Percentiles rank a stretch among this genome's conserved stretches.
Conservation (phyloP, 2,329 filamentous ascomycete species). For the Scytalidium sp. region DNA sequence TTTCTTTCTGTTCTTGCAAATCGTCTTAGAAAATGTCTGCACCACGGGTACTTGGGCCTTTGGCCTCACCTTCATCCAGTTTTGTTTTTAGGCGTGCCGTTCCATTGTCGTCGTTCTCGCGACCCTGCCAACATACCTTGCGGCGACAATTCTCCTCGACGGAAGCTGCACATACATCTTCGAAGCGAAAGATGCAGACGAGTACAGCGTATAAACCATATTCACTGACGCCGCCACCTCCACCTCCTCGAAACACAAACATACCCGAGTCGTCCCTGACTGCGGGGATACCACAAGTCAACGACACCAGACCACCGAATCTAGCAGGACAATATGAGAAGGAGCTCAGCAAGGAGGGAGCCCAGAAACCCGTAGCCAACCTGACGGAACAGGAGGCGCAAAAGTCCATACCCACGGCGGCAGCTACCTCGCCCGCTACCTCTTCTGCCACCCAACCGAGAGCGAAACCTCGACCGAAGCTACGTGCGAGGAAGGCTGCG, state of each 20-base stretch:
- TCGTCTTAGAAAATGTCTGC: conserved; percentile 22
- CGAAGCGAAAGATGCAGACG: conserved; percentile 61
- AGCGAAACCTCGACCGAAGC: conserved; percentile 59
- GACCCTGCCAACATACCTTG: conserved; percentile 35
- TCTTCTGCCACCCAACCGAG: conserved; percentile 29
- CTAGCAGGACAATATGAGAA: conserved; percentile 29
- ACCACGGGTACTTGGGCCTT: conserved; percentile 22
- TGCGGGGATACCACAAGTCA: conserved; percentile 36
- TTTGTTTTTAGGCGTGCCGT: conserved; percentile 26
- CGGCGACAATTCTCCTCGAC: conserved; percentile 46
- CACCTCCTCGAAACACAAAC: conserved; percentile 52
- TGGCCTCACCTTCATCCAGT: conserved; percentile 24
- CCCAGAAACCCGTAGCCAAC: conserved; percentile 38
- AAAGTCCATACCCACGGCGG: conserved; percentile 51
- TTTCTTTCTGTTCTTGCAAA: neutral
- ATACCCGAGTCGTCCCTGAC: conserved; percentile 60
- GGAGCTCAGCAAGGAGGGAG: conserved; percentile 5
- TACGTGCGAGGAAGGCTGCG: conserved; percentile 83
- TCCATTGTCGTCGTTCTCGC: conserved; percentile 27
- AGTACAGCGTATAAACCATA: conserved; percentile 63
- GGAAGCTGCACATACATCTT: conserved; percentile 39
- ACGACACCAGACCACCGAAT: conserved; percentile 44
- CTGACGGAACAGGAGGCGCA: conserved; percentile 65
- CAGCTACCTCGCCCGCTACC: conserved; percentile 42
- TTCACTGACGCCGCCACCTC: conserved; percentile 49